These are phyloP conservation scores for Wickerhamomyces xylosicus DNA, from an alignment of 805 yeast species.

Conservation along the genomic window DNA sequence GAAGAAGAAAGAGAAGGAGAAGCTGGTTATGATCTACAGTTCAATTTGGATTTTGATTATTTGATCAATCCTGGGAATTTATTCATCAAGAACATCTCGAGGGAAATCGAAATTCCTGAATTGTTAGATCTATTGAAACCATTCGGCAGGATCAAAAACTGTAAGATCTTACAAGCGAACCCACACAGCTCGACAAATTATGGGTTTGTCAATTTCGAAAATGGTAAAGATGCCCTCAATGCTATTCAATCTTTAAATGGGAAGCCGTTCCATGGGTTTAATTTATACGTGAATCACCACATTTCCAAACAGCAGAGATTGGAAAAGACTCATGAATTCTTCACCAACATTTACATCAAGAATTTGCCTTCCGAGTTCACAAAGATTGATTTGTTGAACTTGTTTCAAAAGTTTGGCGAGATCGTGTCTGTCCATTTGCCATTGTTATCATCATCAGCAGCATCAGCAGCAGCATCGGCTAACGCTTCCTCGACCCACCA, in stretches of 20 bases:
- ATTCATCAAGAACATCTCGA: conserved; percentile 38
- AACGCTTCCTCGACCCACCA: conserved; percentile 1
- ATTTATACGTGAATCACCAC: conserved; percentile 44
- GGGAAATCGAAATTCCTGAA: conserved; percentile 27
- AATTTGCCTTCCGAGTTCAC: conserved; percentile 30
- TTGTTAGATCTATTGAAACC: conserved; percentile 25
- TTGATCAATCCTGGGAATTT: conserved; percentile 47
- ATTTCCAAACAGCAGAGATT: conserved; percentile 49
- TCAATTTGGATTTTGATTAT: conserved; percentile 17
- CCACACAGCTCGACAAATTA: conserved; percentile 23
- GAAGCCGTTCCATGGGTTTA: conserved; percentile 23
- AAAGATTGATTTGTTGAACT: conserved; percentile 26
- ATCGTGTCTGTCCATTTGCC: conserved; percentile 49
- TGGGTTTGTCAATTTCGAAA: conserved; percentile 57
- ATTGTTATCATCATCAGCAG: conserved; percentile 7
- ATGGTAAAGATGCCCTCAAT: conserved; percentile 40
- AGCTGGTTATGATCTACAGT: not conserved
- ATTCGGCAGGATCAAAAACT: conserved; percentile 30
- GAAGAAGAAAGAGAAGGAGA: too few relatives aligned
- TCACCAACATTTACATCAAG: conserved; percentile 40
- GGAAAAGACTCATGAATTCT: conserved; percentile 33
- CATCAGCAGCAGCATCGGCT: not conserved
- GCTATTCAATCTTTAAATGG: conserved; percentile 52
- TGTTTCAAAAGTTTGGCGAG: conserved; percentile 38
- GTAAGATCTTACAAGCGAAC: conserved; percentile 29